A percentile compares a stretch with the other conserved stretches of the same genome.
These are phyloP conservation scores for Candida berthetii DNA, from an alignment of 805 yeast genomes.

Conservation along the genomic window DNA sequence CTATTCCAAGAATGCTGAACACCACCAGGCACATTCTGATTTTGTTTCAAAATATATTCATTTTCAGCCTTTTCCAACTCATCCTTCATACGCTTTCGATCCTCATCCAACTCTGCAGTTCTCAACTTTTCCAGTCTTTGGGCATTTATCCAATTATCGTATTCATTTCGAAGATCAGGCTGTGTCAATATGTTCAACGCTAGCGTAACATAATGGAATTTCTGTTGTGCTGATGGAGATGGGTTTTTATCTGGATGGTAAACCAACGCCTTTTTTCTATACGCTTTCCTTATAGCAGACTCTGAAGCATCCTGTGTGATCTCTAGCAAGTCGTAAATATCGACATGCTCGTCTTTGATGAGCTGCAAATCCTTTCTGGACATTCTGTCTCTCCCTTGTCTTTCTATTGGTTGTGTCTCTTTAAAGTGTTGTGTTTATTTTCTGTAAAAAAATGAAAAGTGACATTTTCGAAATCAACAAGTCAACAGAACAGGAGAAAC, in stretches of 20 bases:
- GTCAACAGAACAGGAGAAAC: background rate
- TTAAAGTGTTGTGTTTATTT: too few species aligned
- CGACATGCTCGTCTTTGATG: conserved; percentile 9
- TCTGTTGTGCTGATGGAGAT: conserved; percentile 83
- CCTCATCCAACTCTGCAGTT: conserved; percentile 7
- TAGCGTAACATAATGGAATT: conserved; percentile 78
- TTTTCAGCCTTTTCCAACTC: conserved; percentile 17
- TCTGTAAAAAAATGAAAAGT: too few species aligned
- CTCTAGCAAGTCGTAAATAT: conserved; percentile 58
- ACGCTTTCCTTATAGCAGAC: conserved; percentile 66
- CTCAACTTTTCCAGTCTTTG: conserved; percentile 4
- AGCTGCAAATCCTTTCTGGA: conserved; percentile 12
- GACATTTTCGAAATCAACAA: too few species aligned
- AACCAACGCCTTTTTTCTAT: conserved; percentile 70
- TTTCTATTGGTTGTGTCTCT: too few species aligned
- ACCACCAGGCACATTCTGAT: background rate
- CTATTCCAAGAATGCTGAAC: conserved; percentile 6
- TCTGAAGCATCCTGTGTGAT: conserved; percentile 57
- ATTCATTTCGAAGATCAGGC: conserved; percentile 70
- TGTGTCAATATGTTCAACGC: conserved; percentile 84
- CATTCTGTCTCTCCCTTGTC: background rate
- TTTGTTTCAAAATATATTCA: background rate
- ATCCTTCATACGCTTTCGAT: conserved; percentile 14
- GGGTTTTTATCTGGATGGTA: conserved; percentile 82
- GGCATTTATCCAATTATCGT: conserved; percentile 41